Percentiles rank a stretch among this genome's conserved stretches.
Conservation (phyloP, 306 rosid species). For the Malus sieversii region DNA sequence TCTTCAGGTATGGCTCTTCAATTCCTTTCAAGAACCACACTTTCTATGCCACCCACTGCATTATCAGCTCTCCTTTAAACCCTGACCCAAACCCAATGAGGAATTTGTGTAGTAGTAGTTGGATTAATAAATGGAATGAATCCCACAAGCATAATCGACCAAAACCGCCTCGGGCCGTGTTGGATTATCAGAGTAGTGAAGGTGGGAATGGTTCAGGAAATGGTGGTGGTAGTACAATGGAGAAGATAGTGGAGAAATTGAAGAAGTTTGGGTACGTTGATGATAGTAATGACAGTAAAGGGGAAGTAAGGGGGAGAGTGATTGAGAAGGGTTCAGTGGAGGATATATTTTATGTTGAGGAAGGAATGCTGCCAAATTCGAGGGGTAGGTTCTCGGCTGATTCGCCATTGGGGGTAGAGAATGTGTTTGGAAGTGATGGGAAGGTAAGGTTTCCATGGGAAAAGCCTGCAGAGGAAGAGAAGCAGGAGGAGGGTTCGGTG, state of each 20-base stretch:
- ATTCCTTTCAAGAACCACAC: constrained; percentile 20
- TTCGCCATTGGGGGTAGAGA: constrained; percentile 58
- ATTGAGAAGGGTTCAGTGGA: constrained; percentile 90
- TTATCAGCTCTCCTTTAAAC: constrained; percentile 8
- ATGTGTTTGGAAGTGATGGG: constrained; percentile 51
- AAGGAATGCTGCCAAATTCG: constrained; percentile 78
- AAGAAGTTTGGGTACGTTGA: constrained; percentile 75
- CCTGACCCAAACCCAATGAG: constrained; percentile 17
- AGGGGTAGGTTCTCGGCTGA: constrained; percentile 69
- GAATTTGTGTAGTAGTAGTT: constrained; percentile 27
- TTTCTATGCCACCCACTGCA: constrained; percentile 15
- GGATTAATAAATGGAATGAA: constrained; percentile 67
- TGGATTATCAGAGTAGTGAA: constrained; percentile 45
- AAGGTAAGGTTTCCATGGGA: constrained; percentile 95
- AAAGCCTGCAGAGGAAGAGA: constrained; percentile 49
- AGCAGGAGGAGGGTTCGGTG: constrained; percentile 14
- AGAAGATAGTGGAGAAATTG: constrained; percentile 72
- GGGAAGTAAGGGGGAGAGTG: constrained; percentile 27
- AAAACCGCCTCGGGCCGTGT: constrained; percentile 41
- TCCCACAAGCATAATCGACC: constrained; percentile 31
- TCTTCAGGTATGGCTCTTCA: constrained; percentile 46
- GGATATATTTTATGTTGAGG: constrained; percentile 77
- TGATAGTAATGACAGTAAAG: constrained; percentile 27
- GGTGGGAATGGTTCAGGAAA: constrained; percentile 32
- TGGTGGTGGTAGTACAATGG: constrained; percentile 64